phyloP scores from a whole-genome alignment of 73 alveolate genomes.

The Symbiodinium pilosum region DNA sequence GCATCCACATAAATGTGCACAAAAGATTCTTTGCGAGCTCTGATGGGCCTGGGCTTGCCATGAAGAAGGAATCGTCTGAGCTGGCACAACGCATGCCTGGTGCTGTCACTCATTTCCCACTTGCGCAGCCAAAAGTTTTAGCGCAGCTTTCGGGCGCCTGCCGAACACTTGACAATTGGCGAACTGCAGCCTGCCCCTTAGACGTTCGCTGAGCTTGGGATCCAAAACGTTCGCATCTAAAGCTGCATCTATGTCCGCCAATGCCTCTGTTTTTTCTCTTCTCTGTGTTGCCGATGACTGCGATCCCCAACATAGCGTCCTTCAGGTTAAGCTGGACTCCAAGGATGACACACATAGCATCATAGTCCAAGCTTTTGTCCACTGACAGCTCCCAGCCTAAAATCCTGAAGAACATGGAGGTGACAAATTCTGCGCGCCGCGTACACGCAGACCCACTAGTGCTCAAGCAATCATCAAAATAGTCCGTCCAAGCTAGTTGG shows the following conservation, averaged over 20 bases:
- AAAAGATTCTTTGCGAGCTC: not conserved
- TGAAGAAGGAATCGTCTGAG: not conserved
- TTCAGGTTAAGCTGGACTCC: not conserved
- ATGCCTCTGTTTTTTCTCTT: not conserved
- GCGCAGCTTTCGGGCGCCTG: not conserved
- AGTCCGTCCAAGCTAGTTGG: not conserved
- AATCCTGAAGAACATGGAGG: not conserved
- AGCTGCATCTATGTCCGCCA: not conserved
- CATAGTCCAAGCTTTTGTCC: not conserved
- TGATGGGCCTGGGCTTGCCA: not conserved
- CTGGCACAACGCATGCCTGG: not conserved
- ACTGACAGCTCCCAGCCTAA: conserved; percentile 8
- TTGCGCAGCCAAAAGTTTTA: not conserved
- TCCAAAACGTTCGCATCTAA: not conserved
- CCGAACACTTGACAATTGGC: conserved; percentile 20
- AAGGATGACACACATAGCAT: not conserved
- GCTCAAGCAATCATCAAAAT: conserved; percentile 20
- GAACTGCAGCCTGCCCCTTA: conserved; percentile 4
- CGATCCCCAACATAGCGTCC: not conserved
- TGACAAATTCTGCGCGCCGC: not conserved
- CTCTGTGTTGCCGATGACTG: not conserved
- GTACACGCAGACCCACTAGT: too few species aligned
- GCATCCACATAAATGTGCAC: conserved; percentile 31
- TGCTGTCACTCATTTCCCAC: not conserved
- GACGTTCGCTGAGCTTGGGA: not conserved